Conservation (phyloP, 2,329 filamentous ascomycete genomes). For the Tolypocladium amazonense region DNA sequence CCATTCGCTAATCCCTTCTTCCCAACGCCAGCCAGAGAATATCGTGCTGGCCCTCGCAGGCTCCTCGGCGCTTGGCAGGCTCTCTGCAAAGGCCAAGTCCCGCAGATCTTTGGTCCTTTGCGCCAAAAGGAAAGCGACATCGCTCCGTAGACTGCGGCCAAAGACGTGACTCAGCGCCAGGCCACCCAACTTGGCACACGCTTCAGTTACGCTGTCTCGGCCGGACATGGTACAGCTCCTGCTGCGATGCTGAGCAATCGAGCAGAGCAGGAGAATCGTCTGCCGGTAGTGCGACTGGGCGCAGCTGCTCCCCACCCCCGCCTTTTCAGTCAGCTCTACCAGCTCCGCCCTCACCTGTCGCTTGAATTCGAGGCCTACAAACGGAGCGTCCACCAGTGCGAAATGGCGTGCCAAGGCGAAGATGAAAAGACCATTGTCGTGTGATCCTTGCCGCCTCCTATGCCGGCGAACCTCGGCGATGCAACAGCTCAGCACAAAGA, state of each 20-base stretch:
- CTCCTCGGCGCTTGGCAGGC: conserved; percentile 14
- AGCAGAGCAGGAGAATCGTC: conserved; percentile 28
- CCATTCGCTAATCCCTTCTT: conserved; percentile 31
- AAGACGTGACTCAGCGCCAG: conserved; percentile 21
- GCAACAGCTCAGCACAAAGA: conserved; percentile 15
- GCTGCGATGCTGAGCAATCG: conserved; percentile 35
- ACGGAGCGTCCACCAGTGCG: conserved; percentile 8
- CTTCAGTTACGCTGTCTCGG: conserved; percentile 23
- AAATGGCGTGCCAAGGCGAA: conserved; percentile 17
- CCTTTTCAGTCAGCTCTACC: conserved; percentile 5
- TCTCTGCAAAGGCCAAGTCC: conserved; percentile 44
- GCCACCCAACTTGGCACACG: conserved; percentile 29
- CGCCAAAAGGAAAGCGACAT: conserved; percentile 40
- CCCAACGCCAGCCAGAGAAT: conserved; percentile 28
- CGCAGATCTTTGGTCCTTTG: conserved; percentile 40
- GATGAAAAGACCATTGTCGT: conserved; percentile 10
- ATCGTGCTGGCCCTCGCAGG: conserved; percentile 9
- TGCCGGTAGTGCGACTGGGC: conserved; percentile 14
- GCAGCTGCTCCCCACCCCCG: conserved; percentile 2
- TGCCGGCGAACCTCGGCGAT: conserved; percentile 8
- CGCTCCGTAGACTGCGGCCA: conserved; percentile 27
- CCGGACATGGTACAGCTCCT: conserved; percentile 27
- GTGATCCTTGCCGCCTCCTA: background rate
- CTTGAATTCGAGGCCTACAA: conserved; percentile 4
- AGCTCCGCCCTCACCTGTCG: conserved; percentile 11